Base-by-base conservation (phyloP, 345 rosid species). In the Bretschneidera sinensis region DNA sequence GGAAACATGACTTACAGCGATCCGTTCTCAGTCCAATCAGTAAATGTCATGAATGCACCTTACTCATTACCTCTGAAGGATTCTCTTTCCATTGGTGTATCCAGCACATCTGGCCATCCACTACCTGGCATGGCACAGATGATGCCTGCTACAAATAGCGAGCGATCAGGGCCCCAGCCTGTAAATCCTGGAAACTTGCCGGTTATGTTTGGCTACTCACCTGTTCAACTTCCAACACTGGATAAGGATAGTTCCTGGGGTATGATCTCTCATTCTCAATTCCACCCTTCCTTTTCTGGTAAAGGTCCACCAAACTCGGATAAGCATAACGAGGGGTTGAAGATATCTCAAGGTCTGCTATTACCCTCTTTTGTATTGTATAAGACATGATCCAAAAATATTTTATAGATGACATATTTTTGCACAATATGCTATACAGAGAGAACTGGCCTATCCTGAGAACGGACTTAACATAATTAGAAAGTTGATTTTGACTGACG, bases 161-260 rank as follows among this genome's bases (percentile, higher is more conserved):
- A 81, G 47, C 72, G 63, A 58, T 61, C 62, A 13, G 83, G 78
- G 22, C 48, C 63, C 43, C 83, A 83, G 43, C 54, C 80, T 45
- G 57, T 58, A 55, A 84, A 55, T 72, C 64, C 87, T 43, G 96
- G 83, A 62, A 87, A 74, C 65, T 76, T 82, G 63, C 95, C 96
- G 0, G 56, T 78, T 45, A 75, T 77, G 78, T 88, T 90, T 24
- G 97, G 97, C 57, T 90, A 88, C 78, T 77, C 95, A 0, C 71
- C 90, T 9, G 81, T 79, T 60, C 97, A 90, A 70, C 92, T 90
- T 65, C 99, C 99, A 19, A 76, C 71, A 28, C 65, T 86, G 71
- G 97, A 90, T 69, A 88, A 87, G 75, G 92, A 94, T 51, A 78
- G 81, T 67, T 78, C 96, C 0, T 86, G 89, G 73, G 87, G 85